Evolutionary conservation across 371 early-diverging fungal species (phyloP).

Genomic region (Mortierella sp.): DNA sequence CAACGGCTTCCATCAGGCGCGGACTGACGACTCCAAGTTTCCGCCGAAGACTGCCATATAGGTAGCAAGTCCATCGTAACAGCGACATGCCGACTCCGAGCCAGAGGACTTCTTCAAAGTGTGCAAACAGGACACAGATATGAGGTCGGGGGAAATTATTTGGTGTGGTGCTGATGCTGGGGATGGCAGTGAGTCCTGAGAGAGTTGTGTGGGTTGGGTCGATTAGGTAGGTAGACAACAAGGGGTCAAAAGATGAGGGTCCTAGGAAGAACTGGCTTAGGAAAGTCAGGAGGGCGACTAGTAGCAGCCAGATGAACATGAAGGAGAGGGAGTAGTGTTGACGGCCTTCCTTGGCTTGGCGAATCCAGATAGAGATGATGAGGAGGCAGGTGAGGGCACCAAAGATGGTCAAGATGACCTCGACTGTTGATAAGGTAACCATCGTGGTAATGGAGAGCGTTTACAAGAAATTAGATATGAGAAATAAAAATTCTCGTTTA

Average conservation of each 20-base stretch:
- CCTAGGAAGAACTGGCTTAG: constrained; percentile 15
- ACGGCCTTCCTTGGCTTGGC: constrained; percentile 21
- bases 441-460: neutral
- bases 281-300: constrained; percentile 13
- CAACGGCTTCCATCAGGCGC: constrained; percentile 6
- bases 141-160: neutral
- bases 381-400: neutral
- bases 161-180: neutral
- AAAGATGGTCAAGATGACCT: neutral
- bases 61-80: constrained; percentile 19
- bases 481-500: neutral
- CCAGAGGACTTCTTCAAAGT: constrained; percentile 21
- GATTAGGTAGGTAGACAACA: neutral
- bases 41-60: constrained; percentile 23
- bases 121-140: constrained; percentile 19
- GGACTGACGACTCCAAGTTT: constrained; percentile 23
- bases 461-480: neutral
- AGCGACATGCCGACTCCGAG: constrained; percentile 18
- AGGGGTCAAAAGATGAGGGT: neutral
- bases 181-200: constrained; percentile 13
- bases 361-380: constrained; percentile 23
- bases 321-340: constrained; percentile 30
- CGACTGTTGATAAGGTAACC: neutral
- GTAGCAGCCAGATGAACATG: constrained; percentile 29
- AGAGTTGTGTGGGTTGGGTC: neutral